phyloP scores from a whole-genome alignment of 2,329 filamentous ascomycete species.

The Tolypocladium inflatum region DNA sequence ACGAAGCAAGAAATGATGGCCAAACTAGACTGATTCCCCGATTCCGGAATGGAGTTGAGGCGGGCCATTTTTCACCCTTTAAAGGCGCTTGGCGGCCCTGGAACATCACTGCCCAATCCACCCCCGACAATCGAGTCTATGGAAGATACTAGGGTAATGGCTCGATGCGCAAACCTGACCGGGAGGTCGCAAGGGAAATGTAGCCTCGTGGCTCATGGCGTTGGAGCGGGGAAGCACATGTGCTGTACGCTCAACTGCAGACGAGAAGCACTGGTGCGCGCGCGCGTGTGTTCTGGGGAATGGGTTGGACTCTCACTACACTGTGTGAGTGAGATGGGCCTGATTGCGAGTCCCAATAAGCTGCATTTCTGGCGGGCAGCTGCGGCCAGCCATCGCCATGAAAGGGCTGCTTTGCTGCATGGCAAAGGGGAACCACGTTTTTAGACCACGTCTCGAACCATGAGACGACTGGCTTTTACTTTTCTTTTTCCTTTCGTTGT shows the following conservation, averaged over 20 bases:
- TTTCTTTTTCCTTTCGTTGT: slow-evolving; percentile 28
- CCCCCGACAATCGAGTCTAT: slow-evolving; percentile 18
- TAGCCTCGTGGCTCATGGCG: slow-evolving; percentile 15
- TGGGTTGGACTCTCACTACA: slow-evolving; percentile 18
- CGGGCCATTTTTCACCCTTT: slow-evolving; percentile 20
- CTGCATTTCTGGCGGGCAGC: slow-evolving; percentile 14
- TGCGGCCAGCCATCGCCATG: slow-evolving; percentile 11
- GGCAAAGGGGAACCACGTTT: slow-evolving; percentile 27
- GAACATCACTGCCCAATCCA: slow-evolving; percentile 18
- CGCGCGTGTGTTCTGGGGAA: slow-evolving; percentile 15
- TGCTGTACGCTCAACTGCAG: slow-evolving; percentile 5
- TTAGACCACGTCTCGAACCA: slow-evolving; percentile 42
- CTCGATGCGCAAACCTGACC: slow-evolving; percentile 16
- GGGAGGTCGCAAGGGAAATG: slow-evolving; percentile 16
- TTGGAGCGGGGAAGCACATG: slow-evolving; percentile 4
- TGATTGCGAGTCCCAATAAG: slow-evolving; percentile 14
- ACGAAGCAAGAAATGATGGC: slow-evolving; percentile 96
- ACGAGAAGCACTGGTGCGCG: slow-evolving; percentile 18
- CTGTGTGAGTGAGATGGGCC: slow-evolving; percentile 15
- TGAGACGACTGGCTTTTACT: slow-evolving; percentile 36
- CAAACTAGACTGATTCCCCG: slow-evolving; percentile 70
- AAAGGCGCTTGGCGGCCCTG: slow-evolving; percentile 18
- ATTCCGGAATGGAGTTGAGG: slow-evolving; percentile 17
- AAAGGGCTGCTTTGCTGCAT: slow-evolving; percentile 23
- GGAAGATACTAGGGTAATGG: slow-evolving; percentile 16